A percentile compares a stretch with the other conserved stretches of the same genome.
Evolutionary conservation across 495 filamentous ascomycete species (phyloP).

Genomic region (Annulohypoxylon nitens): DNA sequence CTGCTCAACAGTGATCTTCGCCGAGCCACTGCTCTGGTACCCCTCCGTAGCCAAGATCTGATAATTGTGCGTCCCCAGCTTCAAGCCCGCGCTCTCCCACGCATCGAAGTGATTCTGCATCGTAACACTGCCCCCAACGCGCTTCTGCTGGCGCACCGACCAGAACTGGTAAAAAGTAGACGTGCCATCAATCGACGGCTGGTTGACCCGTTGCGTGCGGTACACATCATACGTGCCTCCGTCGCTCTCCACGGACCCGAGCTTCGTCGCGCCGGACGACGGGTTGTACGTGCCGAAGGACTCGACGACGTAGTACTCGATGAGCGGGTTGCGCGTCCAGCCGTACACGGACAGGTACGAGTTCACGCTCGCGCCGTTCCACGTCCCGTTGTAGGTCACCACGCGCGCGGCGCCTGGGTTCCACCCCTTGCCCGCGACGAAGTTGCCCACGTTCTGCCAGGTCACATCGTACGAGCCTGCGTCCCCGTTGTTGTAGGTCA

Average conservation of each 20-base stretch:
- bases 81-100: constrained; percentile 66
- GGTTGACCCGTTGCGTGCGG: constrained; percentile 68
- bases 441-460: constrained; percentile 72
- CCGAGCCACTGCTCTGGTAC: constrained; percentile 62
- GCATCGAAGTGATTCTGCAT: constrained; percentile 73
- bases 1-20: constrained; percentile 55
- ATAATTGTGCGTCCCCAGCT: constrained; percentile 68
- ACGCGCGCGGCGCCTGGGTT: constrained; percentile 62
- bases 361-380: constrained; percentile 63
- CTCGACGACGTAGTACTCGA: constrained; percentile 74
- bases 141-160: constrained; percentile 64
- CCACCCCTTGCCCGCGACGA: constrained; percentile 76
- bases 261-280: constrained; percentile 59
- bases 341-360: constrained; percentile 71
- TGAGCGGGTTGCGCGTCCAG: constrained; percentile 68
- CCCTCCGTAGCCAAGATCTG: constrained; percentile 71
- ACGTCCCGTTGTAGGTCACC: constrained; percentile 63
- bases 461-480: constrained; percentile 68
- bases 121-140: constrained; percentile 63
- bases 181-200: constrained; percentile 69
- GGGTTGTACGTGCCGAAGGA: constrained; percentile 69
- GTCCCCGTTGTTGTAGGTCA: constrained; percentile 70
- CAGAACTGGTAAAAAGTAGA: constrained; percentile 70
- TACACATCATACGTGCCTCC: constrained; percentile 75
- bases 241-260: constrained; percentile 69